Evolutionary conservation across 148 eudicot genomes (phyloP).

Genomic region (Chenopodium quinoa): DNA sequence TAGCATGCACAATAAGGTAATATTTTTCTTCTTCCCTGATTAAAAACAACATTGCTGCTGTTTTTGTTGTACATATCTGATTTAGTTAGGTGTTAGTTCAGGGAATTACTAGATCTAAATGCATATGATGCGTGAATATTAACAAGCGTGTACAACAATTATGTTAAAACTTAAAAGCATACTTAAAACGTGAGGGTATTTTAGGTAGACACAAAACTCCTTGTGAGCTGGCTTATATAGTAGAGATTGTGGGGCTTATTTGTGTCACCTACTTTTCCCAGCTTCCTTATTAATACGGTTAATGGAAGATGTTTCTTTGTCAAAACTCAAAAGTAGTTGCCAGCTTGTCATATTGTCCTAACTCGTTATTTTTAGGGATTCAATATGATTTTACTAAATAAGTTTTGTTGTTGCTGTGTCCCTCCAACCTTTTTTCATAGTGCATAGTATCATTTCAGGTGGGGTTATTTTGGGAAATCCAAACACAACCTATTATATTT

Average conservation of each 20-base stretch:
- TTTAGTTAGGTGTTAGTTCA: slow-evolving; percentile 13
- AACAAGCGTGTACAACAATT: too few relatives aligned
- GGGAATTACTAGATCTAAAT: background rate
- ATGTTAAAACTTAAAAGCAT: too few relatives aligned
- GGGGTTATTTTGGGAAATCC: background rate
- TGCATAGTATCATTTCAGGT: background rate
- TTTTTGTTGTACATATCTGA: slow-evolving; percentile 4
- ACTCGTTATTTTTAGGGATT: background rate
- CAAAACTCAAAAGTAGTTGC: background rate
- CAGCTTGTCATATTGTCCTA: background rate
- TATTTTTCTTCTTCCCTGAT: background rate
- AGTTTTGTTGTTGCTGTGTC: background rate
- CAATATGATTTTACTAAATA: background rate
- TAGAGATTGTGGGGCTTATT: background rate
- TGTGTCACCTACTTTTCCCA: background rate
- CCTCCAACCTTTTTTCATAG: background rate
- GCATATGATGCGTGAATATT: too few relatives aligned
- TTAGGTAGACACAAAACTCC: too few relatives aligned
- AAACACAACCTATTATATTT: background rate
- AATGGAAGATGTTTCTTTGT: background rate
- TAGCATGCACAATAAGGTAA: slow-evolving; percentile 54
- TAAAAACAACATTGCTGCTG: background rate
- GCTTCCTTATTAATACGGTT: background rate
- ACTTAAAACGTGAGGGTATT: too few relatives aligned
- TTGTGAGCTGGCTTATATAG: too few relatives aligned